A percentile compares a stretch with the other conserved stretches of the same genome.
Evolutionary conservation across 768 basidiomycete species (phyloP).

Genomic region (Saitozyma podzolica): DNA sequence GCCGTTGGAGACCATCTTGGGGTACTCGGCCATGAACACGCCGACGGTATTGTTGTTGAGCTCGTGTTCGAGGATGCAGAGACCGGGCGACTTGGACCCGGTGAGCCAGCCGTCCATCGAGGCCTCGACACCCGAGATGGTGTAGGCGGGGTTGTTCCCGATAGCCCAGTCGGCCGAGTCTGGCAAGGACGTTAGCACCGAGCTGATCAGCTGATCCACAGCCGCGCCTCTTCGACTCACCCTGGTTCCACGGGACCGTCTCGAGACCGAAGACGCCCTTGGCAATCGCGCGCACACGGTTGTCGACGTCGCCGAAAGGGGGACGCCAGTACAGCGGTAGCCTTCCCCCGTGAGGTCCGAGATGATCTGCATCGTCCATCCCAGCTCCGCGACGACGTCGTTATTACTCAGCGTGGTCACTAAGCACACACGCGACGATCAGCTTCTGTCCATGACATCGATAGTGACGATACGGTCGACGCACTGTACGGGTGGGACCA

Average conservation of each 20-base stretch:
- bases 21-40: conserved; percentile 61
- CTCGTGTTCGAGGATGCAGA: conserved; percentile 85
- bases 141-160: conserved; percentile 55
- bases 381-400: conserved; percentile 71
- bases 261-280: conserved; percentile 78
- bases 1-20: conserved; percentile 57
- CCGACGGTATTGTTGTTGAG: conserved; percentile 62
- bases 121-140: conserved; percentile 56
- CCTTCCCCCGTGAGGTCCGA: conserved; percentile 76
- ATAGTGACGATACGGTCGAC: conserved; percentile 6
- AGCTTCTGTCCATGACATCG: not conserved
- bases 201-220: no score
- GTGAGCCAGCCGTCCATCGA: conserved; percentile 58
- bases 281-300: conserved; percentile 80
- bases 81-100: conserved; percentile 73
- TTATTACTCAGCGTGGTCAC: conserved; percentile 60
- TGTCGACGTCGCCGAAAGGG: conserved; percentile 63
- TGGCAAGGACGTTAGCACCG: conserved; percentile 35
- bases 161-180: conserved; percentile 77
- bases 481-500: conserved; percentile 53
- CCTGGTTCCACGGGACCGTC: conserved; percentile 88
- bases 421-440: conserved; percentile 5
- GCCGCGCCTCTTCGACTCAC: conserved; percentile 51
- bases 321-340: conserved; percentile 69
- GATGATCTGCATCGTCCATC: conserved; percentile 77